Evolutionary conservation across 2,329 filamentous ascomycete genomes (phyloP).

Genomic region (Rutstroemia sp.): DNA sequence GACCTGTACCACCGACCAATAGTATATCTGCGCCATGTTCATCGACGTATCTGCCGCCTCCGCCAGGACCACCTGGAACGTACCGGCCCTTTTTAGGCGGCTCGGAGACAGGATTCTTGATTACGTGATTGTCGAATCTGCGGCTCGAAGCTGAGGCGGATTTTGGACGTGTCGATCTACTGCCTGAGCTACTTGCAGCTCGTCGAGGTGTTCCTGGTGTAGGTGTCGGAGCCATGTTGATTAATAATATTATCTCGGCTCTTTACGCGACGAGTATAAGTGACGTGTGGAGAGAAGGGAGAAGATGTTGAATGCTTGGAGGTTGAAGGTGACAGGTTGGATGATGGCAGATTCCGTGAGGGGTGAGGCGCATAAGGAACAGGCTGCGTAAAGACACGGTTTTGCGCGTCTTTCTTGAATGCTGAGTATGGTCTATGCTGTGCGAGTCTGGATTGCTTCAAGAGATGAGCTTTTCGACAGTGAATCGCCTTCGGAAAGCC

Average conservation of each 20-base stretch:
- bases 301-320: background rate
- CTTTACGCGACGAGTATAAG: conserved; percentile 3
- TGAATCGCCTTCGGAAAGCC: background rate
- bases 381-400: conserved; percentile 3
- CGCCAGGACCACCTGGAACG: conserved; percentile 78
- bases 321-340: conserved; percentile 1
- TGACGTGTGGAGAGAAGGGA: conserved; percentile 6
- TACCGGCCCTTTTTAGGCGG: conserved; percentile 65
- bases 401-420: conserved; percentile 3
- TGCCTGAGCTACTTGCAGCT: conserved; percentile 9
- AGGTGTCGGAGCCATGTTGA: conserved; percentile 9
- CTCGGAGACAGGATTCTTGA: conserved; percentile 21
- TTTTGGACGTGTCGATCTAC: conserved; percentile 18
- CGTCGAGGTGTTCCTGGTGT: conserved; percentile 6
- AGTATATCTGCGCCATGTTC: conserved; percentile 57
- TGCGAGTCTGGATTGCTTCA: background rate
- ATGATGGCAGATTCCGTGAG: conserved; percentile 2
- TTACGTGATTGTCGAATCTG: conserved; percentile 20
- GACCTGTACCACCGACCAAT: conserved; percentile 38
- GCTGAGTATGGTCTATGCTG: background rate
- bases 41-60: conserved; percentile 78
- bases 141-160: conserved; percentile 16
- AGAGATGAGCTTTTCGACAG: too few relatives aligned
- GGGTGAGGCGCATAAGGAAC: conserved; percentile 9
- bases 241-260: background rate